phyloP scores from a whole-genome alignment of 2,329 filamentous ascomycete species.

The Ophiostoma himal-ulmi region DNA sequence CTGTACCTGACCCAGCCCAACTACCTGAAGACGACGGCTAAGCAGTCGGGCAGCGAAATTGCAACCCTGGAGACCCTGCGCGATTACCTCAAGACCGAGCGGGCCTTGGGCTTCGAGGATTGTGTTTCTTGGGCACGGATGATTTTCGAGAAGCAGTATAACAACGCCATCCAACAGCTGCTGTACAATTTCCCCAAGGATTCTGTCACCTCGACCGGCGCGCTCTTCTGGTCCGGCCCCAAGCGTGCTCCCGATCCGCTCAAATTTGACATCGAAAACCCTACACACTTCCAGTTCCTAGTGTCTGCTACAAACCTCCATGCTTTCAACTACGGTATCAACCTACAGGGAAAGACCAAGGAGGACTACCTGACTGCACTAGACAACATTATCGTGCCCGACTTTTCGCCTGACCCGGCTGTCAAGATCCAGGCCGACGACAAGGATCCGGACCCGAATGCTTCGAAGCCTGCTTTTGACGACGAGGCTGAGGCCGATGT shows the following conservation, averaged over 20 bases:
- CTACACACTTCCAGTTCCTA: slow-evolving; percentile 82
- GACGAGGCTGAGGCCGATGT: slow-evolving; percentile 71
- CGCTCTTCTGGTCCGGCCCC: slow-evolving; percentile 95
- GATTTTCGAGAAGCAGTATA: slow-evolving; percentile 93
- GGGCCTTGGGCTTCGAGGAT: slow-evolving; percentile 88
- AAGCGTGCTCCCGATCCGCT: slow-evolving; percentile 92
- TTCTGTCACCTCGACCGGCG: slow-evolving; percentile 76
- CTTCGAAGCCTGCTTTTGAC: slow-evolving; percentile 48
- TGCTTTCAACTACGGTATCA: slow-evolving; percentile 97
- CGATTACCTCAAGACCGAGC: slow-evolving; percentile 85
- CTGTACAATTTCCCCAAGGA: slow-evolving; percentile 98
- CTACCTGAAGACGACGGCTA: slow-evolving; percentile 79
- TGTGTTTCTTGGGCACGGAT: slow-evolving; percentile 93
- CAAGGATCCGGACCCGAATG: slow-evolving; percentile 84
- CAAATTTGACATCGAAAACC: slow-evolving; percentile 79
- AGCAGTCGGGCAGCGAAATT: slow-evolving; percentile 93
- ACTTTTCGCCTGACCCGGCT: slow-evolving; percentile 82
- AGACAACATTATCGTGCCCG: slow-evolving; percentile 89
- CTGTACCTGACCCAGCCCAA: slow-evolving; percentile 87
- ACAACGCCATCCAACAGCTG: slow-evolving; percentile 92
- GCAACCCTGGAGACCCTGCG: slow-evolving; percentile 84
- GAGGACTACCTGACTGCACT: slow-evolving; percentile 72
- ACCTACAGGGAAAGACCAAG: slow-evolving; percentile 66
- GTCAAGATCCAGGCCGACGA: slow-evolving; percentile 98
- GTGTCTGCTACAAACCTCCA: slow-evolving; percentile 86